Base-by-base conservation (phyloP, 345 rosid species). In the Erysimum cheiranthoides region DNA sequence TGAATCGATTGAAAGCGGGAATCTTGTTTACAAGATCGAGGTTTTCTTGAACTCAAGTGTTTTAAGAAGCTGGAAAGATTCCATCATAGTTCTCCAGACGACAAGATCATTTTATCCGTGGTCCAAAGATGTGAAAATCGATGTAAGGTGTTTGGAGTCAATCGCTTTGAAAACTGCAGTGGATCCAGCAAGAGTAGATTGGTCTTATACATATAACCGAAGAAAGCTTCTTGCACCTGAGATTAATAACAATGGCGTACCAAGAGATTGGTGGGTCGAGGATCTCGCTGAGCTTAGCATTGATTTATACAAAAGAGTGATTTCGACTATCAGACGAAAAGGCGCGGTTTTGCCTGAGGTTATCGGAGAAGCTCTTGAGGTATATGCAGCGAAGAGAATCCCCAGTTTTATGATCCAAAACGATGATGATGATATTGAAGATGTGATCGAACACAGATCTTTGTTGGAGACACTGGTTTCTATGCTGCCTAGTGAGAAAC, bases 221-320 rank as follows among this genome's bases (percentile, higher is more conserved):
- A 86, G 83, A 68, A 86, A 87, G 78, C 81, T 83, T 47, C 79
- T 81, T 47, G 78, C 82, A 0, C 88, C 84, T 43, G 81, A 82
- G 5, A 28, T 16, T 42, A 54, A 27, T 39, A 52, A 69, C 17
- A 63, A 79, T 67, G 73, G 77, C 7, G 90, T 87, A 61, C 95
- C 92, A 2, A 82, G 74, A 72, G 95, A 90, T 63, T 90, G 95
- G 95, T 90, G 95, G 95, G 79, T 90, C 0, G 92, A 90, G 68
- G 95, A 90, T 77, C 76, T 87, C 4, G 67, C 86, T 8, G 95
- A 90, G 59, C 90, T 90, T 60, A 81, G 80, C 51, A 71, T 87
- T 52, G 92, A 90, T 51, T 46, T 90, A 66, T 90, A 82, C 66
- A 82, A 82, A 52, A 82, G 84, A 61, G 87, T 84, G 66, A 73